Percentiles rank a stretch among this genome's conserved stretches.
Conservation (phyloP, 805 yeast genomes). For the Candida dendrica region DNA sequence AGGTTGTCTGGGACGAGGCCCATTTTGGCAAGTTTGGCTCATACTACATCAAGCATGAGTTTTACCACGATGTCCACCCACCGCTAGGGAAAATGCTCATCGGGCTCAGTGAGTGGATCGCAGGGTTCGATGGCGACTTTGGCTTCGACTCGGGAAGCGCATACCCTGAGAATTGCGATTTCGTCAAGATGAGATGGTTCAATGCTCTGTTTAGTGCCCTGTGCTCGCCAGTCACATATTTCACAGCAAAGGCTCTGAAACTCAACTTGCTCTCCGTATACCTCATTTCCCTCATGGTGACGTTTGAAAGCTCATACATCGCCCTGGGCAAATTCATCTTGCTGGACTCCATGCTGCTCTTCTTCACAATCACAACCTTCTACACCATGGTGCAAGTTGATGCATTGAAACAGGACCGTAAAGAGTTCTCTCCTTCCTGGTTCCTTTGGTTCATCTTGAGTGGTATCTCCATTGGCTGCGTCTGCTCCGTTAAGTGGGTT, state of each 20-base stretch:
- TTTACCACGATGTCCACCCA: conserved; percentile 84
- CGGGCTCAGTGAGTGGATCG: conserved; percentile 70
- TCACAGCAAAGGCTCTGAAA: conserved; percentile 55
- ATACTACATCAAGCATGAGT: conserved; percentile 68
- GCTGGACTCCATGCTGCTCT: conserved; percentile 68
- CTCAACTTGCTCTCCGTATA: conserved; percentile 44
- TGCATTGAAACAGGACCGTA: conserved; percentile 28
- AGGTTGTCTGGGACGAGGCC: conserved; percentile 86
- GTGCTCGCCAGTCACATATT: conserved; percentile 66
- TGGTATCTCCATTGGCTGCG: conserved; percentile 73
- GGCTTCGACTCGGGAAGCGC: conserved; percentile 59
- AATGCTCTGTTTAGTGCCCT: conserved; percentile 62
- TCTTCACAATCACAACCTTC: conserved; percentile 68
- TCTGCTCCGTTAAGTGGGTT: conserved; percentile 82
- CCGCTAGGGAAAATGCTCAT: conserved; percentile 79
- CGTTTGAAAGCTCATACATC: conserved; percentile 62
- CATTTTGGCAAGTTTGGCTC: conserved; percentile 87
- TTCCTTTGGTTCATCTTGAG: conserved; percentile 49
- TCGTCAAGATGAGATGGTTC: conserved; percentile 60
- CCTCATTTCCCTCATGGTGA: conserved; percentile 55
- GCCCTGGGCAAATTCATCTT: conserved; percentile 69
- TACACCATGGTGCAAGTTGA: conserved; percentile 52
- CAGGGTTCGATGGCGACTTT: conserved; percentile 79
- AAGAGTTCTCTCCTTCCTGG: conserved; percentile 35
- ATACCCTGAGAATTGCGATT: conserved; percentile 59